A percentile compares a stretch with the other conserved stretches of the same genome.
phyloP scores from a whole-genome alignment of 768 basidiomycete species.

The Amanita rubescens region DNA sequence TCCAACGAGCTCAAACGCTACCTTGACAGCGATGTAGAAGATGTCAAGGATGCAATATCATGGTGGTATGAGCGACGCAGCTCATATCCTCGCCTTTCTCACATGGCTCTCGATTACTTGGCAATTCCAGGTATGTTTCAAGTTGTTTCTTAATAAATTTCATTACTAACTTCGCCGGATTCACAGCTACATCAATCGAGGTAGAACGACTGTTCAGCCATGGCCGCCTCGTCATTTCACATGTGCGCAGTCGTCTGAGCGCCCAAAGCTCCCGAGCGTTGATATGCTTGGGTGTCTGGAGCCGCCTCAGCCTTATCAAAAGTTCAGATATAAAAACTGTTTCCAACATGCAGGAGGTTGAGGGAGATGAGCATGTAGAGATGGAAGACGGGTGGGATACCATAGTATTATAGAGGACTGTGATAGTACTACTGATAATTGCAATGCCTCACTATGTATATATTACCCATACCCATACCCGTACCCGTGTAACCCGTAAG shows the following conservation, averaged over 20 bases:
- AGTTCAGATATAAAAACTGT: background rate
- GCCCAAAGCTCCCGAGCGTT: background rate
- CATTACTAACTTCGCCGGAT: background rate
- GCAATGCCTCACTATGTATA: no score
- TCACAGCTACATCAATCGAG: background rate
- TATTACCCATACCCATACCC: background rate
- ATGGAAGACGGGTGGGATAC: background rate
- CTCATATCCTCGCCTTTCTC: background rate
- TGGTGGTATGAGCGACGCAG: background rate
- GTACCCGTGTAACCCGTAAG: background rate
- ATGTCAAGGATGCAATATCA: background rate
- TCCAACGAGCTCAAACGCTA: background rate
- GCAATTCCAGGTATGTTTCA: background rate
- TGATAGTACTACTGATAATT: no score
- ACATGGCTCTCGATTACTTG: slow-evolving; percentile 1
- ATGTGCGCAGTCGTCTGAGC: background rate
- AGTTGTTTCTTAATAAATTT: background rate
- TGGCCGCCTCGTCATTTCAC: background rate
- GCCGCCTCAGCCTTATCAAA: background rate
- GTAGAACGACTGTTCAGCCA: background rate
- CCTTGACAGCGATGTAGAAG: background rate
- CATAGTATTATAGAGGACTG: background rate
- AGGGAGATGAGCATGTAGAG: background rate
- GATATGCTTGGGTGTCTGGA: background rate
- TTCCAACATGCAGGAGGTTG: background rate